Conservation (phyloP, 768 basidiomycete species). For the Lactarius deliciosus region DNA sequence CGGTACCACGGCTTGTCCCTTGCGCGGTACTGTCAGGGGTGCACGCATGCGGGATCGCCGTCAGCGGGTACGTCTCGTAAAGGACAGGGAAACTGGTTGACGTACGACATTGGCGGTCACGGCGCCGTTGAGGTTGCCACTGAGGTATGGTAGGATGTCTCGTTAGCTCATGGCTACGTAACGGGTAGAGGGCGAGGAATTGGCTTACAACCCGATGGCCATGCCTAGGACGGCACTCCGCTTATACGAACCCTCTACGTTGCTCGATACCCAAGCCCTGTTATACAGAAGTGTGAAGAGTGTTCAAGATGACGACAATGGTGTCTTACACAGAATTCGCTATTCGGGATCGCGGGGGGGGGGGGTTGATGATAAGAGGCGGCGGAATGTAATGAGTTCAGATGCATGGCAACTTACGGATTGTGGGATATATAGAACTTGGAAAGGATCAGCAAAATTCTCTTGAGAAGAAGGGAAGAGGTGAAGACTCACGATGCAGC, state of each 20-base stretch:
- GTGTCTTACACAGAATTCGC: conserved; percentile 46
- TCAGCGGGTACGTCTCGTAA: conserved; percentile 3
- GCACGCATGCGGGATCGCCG: background rate
- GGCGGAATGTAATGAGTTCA: background rate
- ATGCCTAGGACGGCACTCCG: conserved; percentile 67
- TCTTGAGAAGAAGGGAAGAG: background rate
- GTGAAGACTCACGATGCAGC: conserved; percentile 58
- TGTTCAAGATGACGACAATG: conserved; percentile 27
- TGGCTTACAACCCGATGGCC: conserved; percentile 56
- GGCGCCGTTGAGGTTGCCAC: conserved; percentile 68
- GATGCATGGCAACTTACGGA: conserved; percentile 38
- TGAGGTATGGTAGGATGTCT: conserved; percentile 27
- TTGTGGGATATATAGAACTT: conserved; percentile 49
- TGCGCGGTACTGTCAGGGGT: conserved; percentile 54
- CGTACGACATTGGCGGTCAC: conserved; percentile 65
- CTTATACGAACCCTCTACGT: conserved; percentile 74
- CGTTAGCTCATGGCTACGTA: background rate
- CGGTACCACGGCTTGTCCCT: conserved; percentile 65
- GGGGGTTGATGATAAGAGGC: background rate
- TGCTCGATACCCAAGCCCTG: conserved; percentile 71
- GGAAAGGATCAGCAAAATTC: background rate
- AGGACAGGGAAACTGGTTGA: background rate
- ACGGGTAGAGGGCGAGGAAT: background rate
- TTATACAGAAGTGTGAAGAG: conserved; percentile 12
- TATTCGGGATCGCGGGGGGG: conserved; percentile 21